A percentile compares a stretch with the other conserved stretches of the same genome.
phyloP scores from a whole-genome alignment of 768 basidiomycete genomes.

The Rhizopogon rudus region DNA sequence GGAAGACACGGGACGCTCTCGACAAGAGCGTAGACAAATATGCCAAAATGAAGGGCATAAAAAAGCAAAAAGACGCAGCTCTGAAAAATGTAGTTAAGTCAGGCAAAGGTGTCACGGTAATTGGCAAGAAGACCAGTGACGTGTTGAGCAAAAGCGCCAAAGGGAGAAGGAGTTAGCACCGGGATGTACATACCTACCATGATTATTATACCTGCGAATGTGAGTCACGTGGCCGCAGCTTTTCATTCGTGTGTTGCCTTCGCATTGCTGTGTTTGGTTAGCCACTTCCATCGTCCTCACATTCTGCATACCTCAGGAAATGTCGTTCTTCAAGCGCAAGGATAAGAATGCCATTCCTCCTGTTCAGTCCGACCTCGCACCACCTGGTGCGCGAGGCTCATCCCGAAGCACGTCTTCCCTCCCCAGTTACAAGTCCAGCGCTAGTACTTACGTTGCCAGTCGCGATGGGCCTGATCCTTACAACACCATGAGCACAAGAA shows the following conservation, averaged over 20 bases:
- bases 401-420: constrained; percentile 33
- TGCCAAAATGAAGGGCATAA: constrained; percentile 53
- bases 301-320: constrained; percentile 4
- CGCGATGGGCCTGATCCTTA: constrained; percentile 59
- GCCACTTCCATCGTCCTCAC: not conserved
- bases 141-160: constrained; percentile 27
- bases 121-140: constrained; percentile 60
- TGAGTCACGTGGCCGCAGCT: not conserved
- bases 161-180: constrained; percentile 22
- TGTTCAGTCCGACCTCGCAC: constrained; percentile 32
- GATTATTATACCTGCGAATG: no score
- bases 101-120: constrained; percentile 82
- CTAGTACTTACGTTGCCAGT: constrained; percentile 64
- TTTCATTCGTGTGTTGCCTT: no score
- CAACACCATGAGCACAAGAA: constrained; percentile 22
- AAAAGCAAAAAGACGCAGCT: constrained; percentile 82
- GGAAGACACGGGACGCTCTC: constrained; percentile 60
- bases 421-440: constrained; percentile 43
- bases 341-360: constrained; percentile 65
- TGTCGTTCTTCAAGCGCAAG: constrained; percentile 55
- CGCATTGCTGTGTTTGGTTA: not conserved
- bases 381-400: constrained; percentile 21
- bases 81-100: constrained; percentile 78
- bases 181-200: no score
- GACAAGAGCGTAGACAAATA: constrained; percentile 63